Evolutionary conservation across 441 rosid genomes (phyloP).

Genomic region (Mallotus repandus): DNA sequence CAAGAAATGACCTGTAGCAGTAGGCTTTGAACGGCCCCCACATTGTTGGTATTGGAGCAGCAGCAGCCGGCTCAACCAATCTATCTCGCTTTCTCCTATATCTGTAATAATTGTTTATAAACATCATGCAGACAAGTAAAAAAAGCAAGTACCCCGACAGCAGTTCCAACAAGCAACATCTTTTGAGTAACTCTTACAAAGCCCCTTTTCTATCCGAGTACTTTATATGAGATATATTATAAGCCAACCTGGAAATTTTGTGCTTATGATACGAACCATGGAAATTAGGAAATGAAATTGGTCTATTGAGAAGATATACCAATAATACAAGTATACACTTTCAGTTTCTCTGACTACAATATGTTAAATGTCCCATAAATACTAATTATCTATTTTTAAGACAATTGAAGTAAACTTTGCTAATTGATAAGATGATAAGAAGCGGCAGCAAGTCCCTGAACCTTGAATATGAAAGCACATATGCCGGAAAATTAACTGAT

Average conservation of each 20-base stretch:
- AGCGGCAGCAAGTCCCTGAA: not conserved
- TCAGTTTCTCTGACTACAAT: not conserved
- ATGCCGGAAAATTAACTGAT: not conserved
- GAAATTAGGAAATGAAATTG: too few relatives aligned
- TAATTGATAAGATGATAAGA: not conserved
- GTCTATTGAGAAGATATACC: conserved; percentile 3
- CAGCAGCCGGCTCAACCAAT: conserved; percentile 65
- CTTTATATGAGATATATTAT: too few relatives aligned
- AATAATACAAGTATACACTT: not conserved
- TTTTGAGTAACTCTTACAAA: too few relatives aligned
- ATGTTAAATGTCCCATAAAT: not conserved
- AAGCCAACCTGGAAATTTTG: too few relatives aligned
- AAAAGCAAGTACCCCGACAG: not conserved
- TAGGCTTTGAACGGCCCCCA: conserved; percentile 91
- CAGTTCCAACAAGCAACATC: not conserved
- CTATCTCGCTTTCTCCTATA: conserved; percentile 82
- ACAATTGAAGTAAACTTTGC: not conserved
- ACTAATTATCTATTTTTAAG: not conserved
- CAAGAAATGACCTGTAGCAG: conserved; percentile 70
- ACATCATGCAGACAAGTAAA: conserved; percentile 8
- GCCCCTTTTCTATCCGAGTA: too few relatives aligned
- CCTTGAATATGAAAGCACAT: not conserved
- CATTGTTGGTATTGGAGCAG: conserved; percentile 78
- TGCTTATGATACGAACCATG: too few relatives aligned
- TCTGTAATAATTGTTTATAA: conserved; percentile 33